Percentiles rank a stretch among this genome's conserved stretches.
These are phyloP conservation scores for Protea cynaroides DNA, from an alignment of 164 flowering plant species.

Conservation along the genomic window DNA sequence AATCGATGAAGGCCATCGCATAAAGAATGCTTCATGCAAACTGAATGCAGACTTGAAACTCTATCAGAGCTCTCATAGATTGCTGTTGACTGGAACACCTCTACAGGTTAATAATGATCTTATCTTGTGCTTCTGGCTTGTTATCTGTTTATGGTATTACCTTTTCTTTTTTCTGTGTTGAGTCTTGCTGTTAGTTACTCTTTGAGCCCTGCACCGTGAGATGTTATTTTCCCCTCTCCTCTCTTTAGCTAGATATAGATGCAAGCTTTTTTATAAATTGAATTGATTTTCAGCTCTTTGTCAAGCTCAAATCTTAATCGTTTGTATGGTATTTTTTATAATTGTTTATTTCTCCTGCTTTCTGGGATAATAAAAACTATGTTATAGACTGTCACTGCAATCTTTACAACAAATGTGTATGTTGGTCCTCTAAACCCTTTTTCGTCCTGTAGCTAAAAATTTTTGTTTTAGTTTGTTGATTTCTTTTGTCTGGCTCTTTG, in stretches of 20 bases:
- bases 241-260: background rate
- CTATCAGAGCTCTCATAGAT: conserved; percentile 83
- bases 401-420: too few relatives aligned
- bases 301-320: too few relatives aligned
- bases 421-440: too few relatives aligned
- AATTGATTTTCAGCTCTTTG: background rate
- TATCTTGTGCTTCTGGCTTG: background rate
- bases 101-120: conserved; percentile 52
- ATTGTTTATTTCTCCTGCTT: background rate
- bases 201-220: background rate
- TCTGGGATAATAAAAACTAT: too few relatives aligned
- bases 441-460: too few relatives aligned
- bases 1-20: conserved; percentile 98
- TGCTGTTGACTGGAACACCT: conserved; percentile 96
- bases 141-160: background rate
- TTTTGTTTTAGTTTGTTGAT: too few relatives aligned
- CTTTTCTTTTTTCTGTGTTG: background rate
- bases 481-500: background rate
- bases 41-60: conserved; percentile 92
- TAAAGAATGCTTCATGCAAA: conserved; percentile 98
- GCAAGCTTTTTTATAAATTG: background rate
- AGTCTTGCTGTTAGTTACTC: background rate
- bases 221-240: background rate
- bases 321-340: background rate
- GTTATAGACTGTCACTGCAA: too few relatives aligned